phyloP scores from a whole-genome alignment of 2,329 filamentous ascomycete genomes.

The Clonostachys byssicola region DNA sequence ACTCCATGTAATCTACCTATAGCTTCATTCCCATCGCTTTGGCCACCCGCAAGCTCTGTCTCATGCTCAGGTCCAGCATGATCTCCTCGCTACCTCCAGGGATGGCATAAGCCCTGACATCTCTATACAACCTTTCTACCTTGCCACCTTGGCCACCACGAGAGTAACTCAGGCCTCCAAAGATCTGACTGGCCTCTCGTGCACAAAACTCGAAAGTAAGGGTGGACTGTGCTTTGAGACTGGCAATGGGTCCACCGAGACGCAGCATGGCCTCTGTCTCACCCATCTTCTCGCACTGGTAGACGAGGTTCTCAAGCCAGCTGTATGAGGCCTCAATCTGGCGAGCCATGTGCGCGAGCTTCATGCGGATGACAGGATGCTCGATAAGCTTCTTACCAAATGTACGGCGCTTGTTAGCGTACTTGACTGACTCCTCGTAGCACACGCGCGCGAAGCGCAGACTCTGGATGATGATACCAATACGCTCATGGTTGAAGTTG shows the following conservation, averaged over 20 bases:
- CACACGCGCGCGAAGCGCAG: constrained; percentile 93
- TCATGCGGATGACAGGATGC: constrained; percentile 94
- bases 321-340: constrained; percentile 97
- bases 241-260: constrained; percentile 89
- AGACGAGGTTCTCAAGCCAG: constrained; percentile 95
- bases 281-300: constrained; percentile 87
- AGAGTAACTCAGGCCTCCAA: constrained; percentile 88
- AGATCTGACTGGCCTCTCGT: constrained; percentile 94
- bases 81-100: constrained; percentile 97
- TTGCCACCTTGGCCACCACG: constrained; percentile 93
- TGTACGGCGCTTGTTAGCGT: constrained; percentile 93
- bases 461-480: constrained; percentile 97
- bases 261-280: constrained; percentile 95
- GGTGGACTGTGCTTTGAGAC: constrained; percentile 90
- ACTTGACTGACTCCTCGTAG: constrained; percentile 95
- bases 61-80: constrained; percentile 94
- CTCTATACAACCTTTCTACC: constrained; percentile 89
- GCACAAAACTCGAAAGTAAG: constrained; percentile 98
- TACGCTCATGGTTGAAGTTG: constrained; percentile 99
- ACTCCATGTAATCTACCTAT: constrained; percentile 34
- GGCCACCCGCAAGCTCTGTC: constrained; percentile 83
- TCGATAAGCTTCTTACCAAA: constrained; percentile 97
- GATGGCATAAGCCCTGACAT: constrained; percentile 94
- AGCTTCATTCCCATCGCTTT: constrained; percentile 95
- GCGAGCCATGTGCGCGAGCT: constrained; percentile 96